Evolutionary conservation across 2,329 filamentous ascomycete species (phyloP).

Genomic region (Epicoccum sorghinum): DNA sequence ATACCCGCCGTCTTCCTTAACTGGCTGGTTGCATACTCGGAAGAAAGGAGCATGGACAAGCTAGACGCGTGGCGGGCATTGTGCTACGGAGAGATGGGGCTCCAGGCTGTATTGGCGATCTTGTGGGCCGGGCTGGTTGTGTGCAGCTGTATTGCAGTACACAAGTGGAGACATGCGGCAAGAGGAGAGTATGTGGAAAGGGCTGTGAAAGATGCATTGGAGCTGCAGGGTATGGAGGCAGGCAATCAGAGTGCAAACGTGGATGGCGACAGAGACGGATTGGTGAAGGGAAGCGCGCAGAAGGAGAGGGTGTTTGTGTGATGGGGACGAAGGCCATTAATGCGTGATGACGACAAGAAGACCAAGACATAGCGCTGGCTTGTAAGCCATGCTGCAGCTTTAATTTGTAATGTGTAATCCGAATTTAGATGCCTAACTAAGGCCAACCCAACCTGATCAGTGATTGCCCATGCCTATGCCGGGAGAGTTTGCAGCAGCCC

Average conservation of each 20-base stretch:
- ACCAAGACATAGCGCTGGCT: background rate
- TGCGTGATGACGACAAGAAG: background rate
- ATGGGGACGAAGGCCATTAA: background rate
- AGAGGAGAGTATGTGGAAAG: background rate
- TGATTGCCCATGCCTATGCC: background rate
- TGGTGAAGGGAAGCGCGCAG: background rate
- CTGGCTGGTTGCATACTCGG: background rate
- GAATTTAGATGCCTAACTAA: background rate
- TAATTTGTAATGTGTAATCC: background rate
- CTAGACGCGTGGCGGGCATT: background rate
- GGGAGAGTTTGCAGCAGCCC: too few species aligned
- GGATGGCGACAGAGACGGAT: background rate
- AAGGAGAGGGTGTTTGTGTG: background rate
- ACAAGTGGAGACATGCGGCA: background rate
- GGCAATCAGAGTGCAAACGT: background rate
- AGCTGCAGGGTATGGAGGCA: background rate
- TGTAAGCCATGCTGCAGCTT: background rate
- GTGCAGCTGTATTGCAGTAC: background rate
- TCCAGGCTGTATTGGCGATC: background rate
- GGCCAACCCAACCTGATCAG: too few species aligned
- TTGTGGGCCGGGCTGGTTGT: background rate
- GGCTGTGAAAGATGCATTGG: background rate
- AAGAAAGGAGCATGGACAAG: background rate
- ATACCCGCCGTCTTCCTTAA: background rate
- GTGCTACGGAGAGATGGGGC: conserved; percentile 2